Percentiles rank a stretch among this genome's conserved stretches.
These are phyloP conservation scores for Neurospora pannonica DNA, from an alignment of 495 filamentous ascomycete genomes.

Conservation along the genomic window DNA sequence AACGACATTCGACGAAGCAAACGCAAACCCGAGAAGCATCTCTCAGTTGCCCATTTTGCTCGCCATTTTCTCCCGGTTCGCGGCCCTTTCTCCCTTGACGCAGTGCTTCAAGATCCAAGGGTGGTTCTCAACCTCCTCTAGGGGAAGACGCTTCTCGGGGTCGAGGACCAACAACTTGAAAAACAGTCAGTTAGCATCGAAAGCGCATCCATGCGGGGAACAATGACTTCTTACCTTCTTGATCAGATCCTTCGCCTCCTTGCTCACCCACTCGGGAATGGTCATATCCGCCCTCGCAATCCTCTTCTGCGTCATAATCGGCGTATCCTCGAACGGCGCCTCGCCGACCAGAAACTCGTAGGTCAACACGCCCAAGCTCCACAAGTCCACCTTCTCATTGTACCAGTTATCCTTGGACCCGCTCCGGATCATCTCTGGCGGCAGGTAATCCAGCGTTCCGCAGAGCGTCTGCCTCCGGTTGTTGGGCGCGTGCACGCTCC, in stretches of 20 bases:
- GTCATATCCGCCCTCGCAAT: slow-evolving; percentile 89
- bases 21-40: background rate
- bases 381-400: slow-evolving; percentile 90
- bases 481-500: slow-evolving; percentile 96
- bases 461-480: slow-evolving; percentile 92
- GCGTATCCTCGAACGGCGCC: slow-evolving; percentile 93
- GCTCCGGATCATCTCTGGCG: slow-evolving; percentile 90
- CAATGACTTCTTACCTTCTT: slow-evolving; percentile 55
- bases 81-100: slow-evolving; percentile 59
- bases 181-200: background rate
- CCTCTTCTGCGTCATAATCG: slow-evolving; percentile 85
- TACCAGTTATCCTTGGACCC: slow-evolving; percentile 76
- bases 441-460: slow-evolving; percentile 93
- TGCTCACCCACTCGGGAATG: slow-evolving; percentile 78
- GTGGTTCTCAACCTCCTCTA: slow-evolving; percentile 82
- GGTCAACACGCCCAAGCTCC: slow-evolving; percentile 88
- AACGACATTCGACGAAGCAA: background rate
- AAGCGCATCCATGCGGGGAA: background rate
- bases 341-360: slow-evolving; percentile 96
- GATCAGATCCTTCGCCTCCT: slow-evolving; percentile 87
- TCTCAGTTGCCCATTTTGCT: slow-evolving; percentile 11
- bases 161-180: slow-evolving; percentile 79
- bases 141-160: slow-evolving; percentile 82
- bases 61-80: slow-evolving; percentile 37
- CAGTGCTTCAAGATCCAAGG: slow-evolving; percentile 99